These are phyloP conservation scores for Neurospora sp. DNA, from an alignment of 495 filamentous ascomycete genomes.

Conservation along the genomic window DNA sequence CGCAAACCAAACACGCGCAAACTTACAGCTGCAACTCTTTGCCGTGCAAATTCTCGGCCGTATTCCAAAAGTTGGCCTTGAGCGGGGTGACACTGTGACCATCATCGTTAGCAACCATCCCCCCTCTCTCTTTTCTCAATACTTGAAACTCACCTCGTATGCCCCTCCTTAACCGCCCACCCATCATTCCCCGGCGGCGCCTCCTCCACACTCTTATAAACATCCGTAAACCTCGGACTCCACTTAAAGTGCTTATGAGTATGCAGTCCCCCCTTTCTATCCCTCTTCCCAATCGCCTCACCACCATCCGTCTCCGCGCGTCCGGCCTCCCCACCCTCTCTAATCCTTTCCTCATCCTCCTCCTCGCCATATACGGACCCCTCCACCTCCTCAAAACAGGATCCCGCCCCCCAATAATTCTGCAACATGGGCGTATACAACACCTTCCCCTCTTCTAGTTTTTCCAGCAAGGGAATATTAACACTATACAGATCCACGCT, in stretches of 20 bases:
- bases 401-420: conserved; percentile 72
- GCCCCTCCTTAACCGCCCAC: conserved; percentile 81
- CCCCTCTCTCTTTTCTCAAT: neutral
- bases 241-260: conserved; percentile 86
- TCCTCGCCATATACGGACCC: conserved; percentile 47
- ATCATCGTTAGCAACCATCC: neutral
- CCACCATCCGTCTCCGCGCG: conserved; percentile 18
- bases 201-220: conserved; percentile 73
- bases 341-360: conserved; percentile 56
- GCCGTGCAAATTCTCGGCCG: conserved; percentile 45
- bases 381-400: conserved; percentile 71
- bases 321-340: conserved; percentile 39
- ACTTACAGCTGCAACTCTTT: conserved; percentile 88
- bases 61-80: conserved; percentile 85
- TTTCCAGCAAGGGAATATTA: conserved; percentile 73
- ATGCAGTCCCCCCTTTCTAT: conserved; percentile 25
- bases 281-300: conserved; percentile 9
- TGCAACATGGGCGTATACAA: conserved; percentile 75
- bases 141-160: conserved; percentile 59
- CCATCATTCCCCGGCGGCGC: conserved; percentile 82
- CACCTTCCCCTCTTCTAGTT: conserved; percentile 55
- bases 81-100: conserved; percentile 72
- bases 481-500: conserved; percentile 72
- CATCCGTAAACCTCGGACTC: conserved; percentile 78
- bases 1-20: neutral